These are phyloP conservation scores for Apiospora hydei DNA, from an alignment of 2,329 filamentous ascomycete species.

Conservation along the genomic window DNA sequence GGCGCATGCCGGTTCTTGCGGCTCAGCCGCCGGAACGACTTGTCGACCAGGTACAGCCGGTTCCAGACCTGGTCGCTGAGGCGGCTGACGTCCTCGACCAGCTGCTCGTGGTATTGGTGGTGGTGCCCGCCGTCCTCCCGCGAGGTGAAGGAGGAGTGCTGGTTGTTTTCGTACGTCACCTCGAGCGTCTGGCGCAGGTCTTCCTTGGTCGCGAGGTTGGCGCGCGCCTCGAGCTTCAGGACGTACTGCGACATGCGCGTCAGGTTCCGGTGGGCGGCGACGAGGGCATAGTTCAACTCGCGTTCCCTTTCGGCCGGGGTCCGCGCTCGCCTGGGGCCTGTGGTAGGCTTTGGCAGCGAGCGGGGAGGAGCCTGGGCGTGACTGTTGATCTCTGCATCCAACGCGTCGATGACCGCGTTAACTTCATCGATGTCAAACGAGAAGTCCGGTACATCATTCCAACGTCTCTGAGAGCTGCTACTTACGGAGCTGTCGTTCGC, in stretches of 20 bases:
- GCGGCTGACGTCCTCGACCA: conserved; percentile 35
- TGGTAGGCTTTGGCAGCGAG: background rate
- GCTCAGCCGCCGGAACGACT: conserved; percentile 33
- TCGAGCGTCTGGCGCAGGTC: conserved; percentile 40
- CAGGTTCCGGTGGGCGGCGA: conserved; percentile 33
- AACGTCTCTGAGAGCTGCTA: background rate
- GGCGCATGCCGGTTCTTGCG: conserved; percentile 27
- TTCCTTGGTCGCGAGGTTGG: conserved; percentile 38
- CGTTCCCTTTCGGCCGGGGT: conserved; percentile 9
- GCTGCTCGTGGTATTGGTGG: conserved; percentile 24
- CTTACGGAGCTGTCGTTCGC: too few relatives aligned
- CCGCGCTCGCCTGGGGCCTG: too few relatives aligned
- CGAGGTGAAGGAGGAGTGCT: conserved; percentile 25
- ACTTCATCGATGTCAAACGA: background rate
- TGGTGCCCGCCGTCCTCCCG: background rate
- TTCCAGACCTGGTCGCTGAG: conserved; percentile 33
- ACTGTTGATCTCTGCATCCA: background rate
- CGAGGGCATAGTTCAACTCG: conserved; percentile 15
- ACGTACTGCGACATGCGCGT: conserved; percentile 38
- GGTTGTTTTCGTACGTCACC: conserved; percentile 33
- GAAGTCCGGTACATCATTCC: background rate
- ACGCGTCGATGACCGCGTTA: background rate
- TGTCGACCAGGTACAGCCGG: conserved; percentile 37
- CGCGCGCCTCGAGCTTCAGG: conserved; percentile 40
- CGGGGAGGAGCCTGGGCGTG: background rate